Evolutionary conservation across 805 yeast genomes (phyloP).

Genomic region (Debaryomyces castellii): DNA sequence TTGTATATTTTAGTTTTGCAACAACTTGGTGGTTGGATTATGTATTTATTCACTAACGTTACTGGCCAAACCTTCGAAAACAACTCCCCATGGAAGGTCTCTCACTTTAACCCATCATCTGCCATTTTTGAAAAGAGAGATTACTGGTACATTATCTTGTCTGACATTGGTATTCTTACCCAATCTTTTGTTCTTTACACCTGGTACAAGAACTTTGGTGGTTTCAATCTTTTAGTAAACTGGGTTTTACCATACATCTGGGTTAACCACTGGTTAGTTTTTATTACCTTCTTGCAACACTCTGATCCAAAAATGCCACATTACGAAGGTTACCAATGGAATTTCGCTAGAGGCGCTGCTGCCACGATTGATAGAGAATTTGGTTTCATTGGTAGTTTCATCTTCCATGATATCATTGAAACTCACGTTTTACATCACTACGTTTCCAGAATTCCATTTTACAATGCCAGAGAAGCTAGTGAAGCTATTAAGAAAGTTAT

Average conservation of each 20-base stretch:
- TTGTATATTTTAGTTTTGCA: conserved; percentile 57
- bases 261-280: conserved; percentile 89
- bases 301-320: conserved; percentile 79
- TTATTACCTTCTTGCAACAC: conserved; percentile 83
- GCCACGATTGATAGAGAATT: conserved; percentile 84
- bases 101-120: conserved; percentile 72
- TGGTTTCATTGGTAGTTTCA: conserved; percentile 73
- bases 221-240: conserved; percentile 59
- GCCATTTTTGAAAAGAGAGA: conserved; percentile 75
- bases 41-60: conserved; percentile 65
- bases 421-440: conserved; percentile 89
- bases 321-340: conserved; percentile 75
- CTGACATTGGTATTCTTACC: conserved; percentile 68
- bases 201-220: conserved; percentile 64
- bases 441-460: conserved; percentile 81
- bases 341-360: conserved; percentile 86
- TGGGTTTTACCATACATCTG: conserved; percentile 77
- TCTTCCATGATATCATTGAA: conserved; percentile 87
- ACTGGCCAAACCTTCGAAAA: conserved; percentile 69
- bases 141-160: conserved; percentile 66
- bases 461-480: conserved; percentile 79
- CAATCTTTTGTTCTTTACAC: conserved; percentile 54
- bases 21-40: conserved; percentile 77
- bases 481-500: conserved; percentile 77
- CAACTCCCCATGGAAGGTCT: conserved; percentile 45